Conservation (phyloP, 805 yeast genomes). For the Candida dajiaensis region DNA sequence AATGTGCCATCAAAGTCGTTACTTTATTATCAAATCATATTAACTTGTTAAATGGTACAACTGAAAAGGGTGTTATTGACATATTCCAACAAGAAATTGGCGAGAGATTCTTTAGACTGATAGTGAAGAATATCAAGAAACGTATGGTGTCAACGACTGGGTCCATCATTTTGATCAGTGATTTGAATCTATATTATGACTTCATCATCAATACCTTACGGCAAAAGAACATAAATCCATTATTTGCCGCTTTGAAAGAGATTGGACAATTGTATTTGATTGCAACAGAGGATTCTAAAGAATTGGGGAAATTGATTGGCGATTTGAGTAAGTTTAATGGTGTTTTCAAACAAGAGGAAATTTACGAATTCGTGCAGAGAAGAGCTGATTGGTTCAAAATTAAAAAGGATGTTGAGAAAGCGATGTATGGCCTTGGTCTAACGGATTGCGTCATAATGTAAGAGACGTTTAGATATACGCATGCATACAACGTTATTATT, state of each 20-base stretch:
- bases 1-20: constrained; percentile 61
- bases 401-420: constrained; percentile 78
- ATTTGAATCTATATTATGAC: constrained; percentile 70
- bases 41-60: constrained; percentile 66
- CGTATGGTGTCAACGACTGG: constrained; percentile 74
- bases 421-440: constrained; percentile 86
- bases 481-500: too few relatives aligned
- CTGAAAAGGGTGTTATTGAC: constrained; percentile 83
- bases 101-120: constrained; percentile 68
- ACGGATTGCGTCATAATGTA: constrained; percentile 67
- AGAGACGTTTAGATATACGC: constrained; percentile 4
- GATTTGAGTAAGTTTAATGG: constrained; percentile 86
- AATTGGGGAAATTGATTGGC: constrained; percentile 75
- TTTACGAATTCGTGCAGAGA: constrained; percentile 85
- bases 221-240: constrained; percentile 65
- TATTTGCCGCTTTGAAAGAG: constrained; percentile 73
- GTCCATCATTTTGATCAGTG: constrained; percentile 76
- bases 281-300: constrained; percentile 67
- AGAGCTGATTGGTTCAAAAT: constrained; percentile 82
- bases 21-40: constrained; percentile 65
- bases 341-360: constrained; percentile 85
- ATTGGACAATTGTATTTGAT: constrained; percentile 82
- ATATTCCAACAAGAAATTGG: constrained; percentile 94
- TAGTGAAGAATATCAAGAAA: constrained; percentile 72
- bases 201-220: constrained; percentile 56